Conservation (phyloP, 2,329 filamentous ascomycete genomes). For the Aspergillus novofumigatus region DNA sequence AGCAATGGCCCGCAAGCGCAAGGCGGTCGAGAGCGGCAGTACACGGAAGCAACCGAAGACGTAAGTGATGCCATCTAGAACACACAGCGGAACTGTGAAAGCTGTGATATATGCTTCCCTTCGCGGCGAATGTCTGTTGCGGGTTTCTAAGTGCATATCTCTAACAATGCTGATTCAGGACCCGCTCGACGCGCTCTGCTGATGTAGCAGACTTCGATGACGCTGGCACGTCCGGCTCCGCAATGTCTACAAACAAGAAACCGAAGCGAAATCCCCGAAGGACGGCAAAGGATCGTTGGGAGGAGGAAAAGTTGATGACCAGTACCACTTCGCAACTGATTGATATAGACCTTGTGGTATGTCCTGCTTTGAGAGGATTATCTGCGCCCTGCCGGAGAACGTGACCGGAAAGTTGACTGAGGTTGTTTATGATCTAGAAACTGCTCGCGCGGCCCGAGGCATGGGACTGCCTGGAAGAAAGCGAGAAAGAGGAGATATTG, state of each 20-base stretch:
- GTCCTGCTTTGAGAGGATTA: constrained; percentile 3
- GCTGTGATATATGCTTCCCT: background rate
- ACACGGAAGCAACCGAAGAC: constrained; percentile 14
- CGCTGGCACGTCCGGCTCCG: constrained; percentile 17
- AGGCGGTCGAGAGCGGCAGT: constrained; percentile 36
- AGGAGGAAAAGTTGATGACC: constrained; percentile 37
- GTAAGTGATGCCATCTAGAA: constrained; percentile 10
- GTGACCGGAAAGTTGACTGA: background rate
- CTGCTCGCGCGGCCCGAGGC: constrained; percentile 37
- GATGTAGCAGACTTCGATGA: constrained; percentile 24
- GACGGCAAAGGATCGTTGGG: constrained; percentile 33
- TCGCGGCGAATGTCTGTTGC: no score
- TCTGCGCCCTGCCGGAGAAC: background rate
- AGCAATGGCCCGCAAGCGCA: constrained; percentile 31
- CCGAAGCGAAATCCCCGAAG: constrained; percentile 31
- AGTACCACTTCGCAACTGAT: constrained; percentile 35
- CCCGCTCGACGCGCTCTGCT: constrained; percentile 16
- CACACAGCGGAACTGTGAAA: background rate
- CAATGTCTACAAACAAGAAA: constrained; percentile 27
- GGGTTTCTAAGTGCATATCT: background rate
- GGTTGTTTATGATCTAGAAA: constrained; percentile 25
- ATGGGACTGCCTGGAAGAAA: constrained; percentile 40
- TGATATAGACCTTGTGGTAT: constrained; percentile 37
- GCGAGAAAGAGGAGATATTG: constrained; percentile 40
- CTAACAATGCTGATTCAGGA: constrained; percentile 20